Percentiles rank a stretch among this genome's conserved stretches.
phyloP scores from a whole-genome alignment of 2,329 filamentous ascomycete species.

The Arthrobotrys iridis region DNA sequence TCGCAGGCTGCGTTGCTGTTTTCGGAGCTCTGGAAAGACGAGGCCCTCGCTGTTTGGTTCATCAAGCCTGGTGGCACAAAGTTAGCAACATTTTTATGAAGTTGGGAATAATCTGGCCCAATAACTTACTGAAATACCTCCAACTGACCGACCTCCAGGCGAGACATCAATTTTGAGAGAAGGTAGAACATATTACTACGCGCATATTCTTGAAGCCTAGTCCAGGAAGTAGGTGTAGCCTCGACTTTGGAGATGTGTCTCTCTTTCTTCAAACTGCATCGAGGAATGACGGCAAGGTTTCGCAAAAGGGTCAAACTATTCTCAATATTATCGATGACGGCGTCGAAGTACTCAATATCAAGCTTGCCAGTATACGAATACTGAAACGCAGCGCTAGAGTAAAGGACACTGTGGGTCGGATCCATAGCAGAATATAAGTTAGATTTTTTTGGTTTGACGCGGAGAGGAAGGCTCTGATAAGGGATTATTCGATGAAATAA shows the following conservation, averaged over 20 bases:
- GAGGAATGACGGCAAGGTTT: conserved; percentile 16
- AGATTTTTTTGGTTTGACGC: not conserved
- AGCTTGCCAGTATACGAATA: conserved; percentile 11
- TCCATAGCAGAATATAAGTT: not conserved
- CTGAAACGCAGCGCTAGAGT: conserved; percentile 7
- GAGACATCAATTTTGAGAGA: not conserved
- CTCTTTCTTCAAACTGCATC: not conserved
- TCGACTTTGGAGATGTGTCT: not conserved
- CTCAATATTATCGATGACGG: conserved; percentile 17
- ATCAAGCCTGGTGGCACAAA: conserved; percentile 7
- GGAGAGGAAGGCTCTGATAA: not conserved
- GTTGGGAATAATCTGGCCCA: not conserved
- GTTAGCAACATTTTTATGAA: not conserved
- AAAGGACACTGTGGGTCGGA: not conserved
- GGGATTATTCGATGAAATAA: not conserved
- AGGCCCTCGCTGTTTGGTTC: not conserved
- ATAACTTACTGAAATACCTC: conserved; percentile 4
- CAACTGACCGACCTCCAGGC: not conserved
- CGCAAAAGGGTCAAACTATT: not conserved
- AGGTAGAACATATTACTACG: not conserved
- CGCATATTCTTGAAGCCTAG: not conserved
- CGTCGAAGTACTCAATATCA: conserved; percentile 25
- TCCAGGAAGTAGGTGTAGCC: not conserved
- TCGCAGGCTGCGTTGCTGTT: not conserved
- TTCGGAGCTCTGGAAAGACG: not conserved